Evolutionary conservation across 2,329 filamentous ascomycete genomes (phyloP), one percentile per base, ranked within the genome.

Genomic region (Xylaria sp.): DNA sequence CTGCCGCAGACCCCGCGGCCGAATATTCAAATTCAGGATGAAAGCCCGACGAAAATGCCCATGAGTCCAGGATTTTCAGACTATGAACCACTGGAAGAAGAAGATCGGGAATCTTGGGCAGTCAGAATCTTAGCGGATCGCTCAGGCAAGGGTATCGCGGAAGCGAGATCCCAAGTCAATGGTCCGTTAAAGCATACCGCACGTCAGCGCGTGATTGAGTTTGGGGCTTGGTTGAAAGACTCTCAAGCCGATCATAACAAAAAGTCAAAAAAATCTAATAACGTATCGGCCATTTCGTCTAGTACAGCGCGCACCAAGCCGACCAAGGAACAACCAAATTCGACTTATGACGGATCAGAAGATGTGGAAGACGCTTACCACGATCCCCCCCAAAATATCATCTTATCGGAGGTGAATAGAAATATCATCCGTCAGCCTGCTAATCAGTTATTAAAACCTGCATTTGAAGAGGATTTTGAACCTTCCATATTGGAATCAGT

Each of bases 401-500:
- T 74, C 7, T 57, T 78, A 28, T 68, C 72, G 13, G 76, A 78
- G 67, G 67, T 76, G n/a, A 70, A 75, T 55, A 70, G 55, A 12
- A 77, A 77, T 60, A 69, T 77, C n/a, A 62, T 76, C 50, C 75
- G 76, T n/a, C 68, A 61, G n/a, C 61, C 68, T 59, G 64, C 69
- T 30, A 63, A 67, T 25, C 73, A 74, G 34, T n/a, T 61, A 20
- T 32, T 60, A 13, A 72, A 70, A 32, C 56, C 71, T 36, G 25
- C 66, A 28, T 61, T 68, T 13, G 69, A 71, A 36, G 73, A 76
- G 4, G 76, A 78, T 30, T 66, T 69, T 39, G 76, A 78, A 46
- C 74, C 72, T 10, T 77, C 77, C 3, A 67, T 77, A 41, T 60
- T 78, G 34, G 77, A 78, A 60, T 74, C 77, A 3, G 77, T 78